phyloP scores from a whole-genome alignment of 495 filamentous ascomycete genomes.

The Penicillium egyptiacum region DNA sequence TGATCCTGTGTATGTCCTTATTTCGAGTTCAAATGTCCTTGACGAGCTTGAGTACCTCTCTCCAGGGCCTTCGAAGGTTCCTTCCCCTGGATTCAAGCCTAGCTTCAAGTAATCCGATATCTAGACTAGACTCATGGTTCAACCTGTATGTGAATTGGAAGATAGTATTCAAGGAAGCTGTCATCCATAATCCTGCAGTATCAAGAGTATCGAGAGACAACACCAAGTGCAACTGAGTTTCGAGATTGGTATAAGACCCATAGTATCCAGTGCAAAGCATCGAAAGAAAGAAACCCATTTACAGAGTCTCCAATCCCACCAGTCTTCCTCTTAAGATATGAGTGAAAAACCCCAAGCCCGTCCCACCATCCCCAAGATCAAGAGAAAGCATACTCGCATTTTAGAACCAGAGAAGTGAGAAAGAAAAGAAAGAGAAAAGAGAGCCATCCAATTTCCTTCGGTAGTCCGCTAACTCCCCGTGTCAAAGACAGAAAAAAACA shows the following conservation, averaged over 20 bases:
- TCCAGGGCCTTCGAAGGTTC: too few relatives aligned
- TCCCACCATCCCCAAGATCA: not conserved
- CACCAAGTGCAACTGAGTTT: not conserved
- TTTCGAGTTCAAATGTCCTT: not conserved
- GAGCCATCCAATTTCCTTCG: conserved; percentile 21
- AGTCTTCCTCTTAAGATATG: not conserved
- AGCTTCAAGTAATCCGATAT: not conserved
- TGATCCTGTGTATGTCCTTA: not conserved
- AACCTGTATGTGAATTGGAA: not conserved
- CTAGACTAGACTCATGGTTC: not conserved
- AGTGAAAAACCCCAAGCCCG: not conserved
- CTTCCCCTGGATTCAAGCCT: too few relatives aligned
- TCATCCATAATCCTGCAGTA: not conserved
- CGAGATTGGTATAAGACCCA: not conserved
- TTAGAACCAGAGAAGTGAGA: not conserved
- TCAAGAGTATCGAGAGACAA: not conserved
- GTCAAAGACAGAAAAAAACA: conserved; percentile 13
- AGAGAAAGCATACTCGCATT: not conserved
- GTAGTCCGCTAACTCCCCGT: conserved; percentile 27
- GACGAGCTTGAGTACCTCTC: too few relatives aligned
- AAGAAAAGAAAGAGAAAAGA: conserved; percentile 11
- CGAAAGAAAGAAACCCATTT: not conserved
- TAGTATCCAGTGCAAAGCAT: not conserved
- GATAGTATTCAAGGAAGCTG: not conserved
- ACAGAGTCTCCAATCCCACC: not conserved